phyloP scores from a whole-genome alignment of 2,329 filamentous ascomycete species.

The Penicillium digitatum region DNA sequence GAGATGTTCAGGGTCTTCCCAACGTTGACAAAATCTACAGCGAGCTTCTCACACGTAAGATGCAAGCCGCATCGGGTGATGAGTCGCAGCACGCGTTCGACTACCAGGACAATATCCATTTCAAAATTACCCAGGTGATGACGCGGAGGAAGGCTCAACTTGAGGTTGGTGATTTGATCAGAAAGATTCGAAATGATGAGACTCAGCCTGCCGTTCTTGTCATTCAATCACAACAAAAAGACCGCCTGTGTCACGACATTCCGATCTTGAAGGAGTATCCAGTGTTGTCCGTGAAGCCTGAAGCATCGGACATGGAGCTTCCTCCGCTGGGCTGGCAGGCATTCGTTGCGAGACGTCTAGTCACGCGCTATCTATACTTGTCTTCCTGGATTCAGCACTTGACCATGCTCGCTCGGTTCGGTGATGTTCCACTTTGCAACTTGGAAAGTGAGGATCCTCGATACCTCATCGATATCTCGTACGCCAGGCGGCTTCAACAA shows the following conservation, averaged over 20 bases:
- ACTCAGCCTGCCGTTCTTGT: conserved; percentile 75
- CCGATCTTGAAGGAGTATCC: conserved; percentile 81
- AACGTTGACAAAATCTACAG: conserved; percentile 86
- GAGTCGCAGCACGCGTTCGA: conserved; percentile 76
- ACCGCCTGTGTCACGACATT: conserved; percentile 77
- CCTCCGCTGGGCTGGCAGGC: conserved; percentile 92
- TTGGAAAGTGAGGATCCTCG: conserved; percentile 89
- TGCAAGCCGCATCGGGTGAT: conserved; percentile 63
- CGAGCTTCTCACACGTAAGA: conserved; percentile 63
- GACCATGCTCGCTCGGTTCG: conserved; percentile 81
- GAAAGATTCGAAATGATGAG: conserved; percentile 86
- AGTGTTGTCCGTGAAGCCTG: conserved; percentile 72
- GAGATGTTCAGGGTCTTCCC: conserved; percentile 79
- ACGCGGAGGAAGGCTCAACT: conserved; percentile 85
- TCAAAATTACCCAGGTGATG: conserved; percentile 82
- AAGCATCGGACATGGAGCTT: conserved; percentile 77
- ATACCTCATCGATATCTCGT: conserved; percentile 93
- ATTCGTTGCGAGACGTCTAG: conserved; percentile 78
- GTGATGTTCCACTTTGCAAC: conserved; percentile 92
- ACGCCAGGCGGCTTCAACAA: conserved; percentile 81
- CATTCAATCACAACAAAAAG: conserved; percentile 82
- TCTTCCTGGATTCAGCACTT: conserved; percentile 89
- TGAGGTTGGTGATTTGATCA: conserved; percentile 81
- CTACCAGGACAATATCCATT: conserved; percentile 80
- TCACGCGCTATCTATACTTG: conserved; percentile 88